Conservation (phyloP, 495 filamentous ascomycete genomes). For the Penicillium waksmanii region DNA sequence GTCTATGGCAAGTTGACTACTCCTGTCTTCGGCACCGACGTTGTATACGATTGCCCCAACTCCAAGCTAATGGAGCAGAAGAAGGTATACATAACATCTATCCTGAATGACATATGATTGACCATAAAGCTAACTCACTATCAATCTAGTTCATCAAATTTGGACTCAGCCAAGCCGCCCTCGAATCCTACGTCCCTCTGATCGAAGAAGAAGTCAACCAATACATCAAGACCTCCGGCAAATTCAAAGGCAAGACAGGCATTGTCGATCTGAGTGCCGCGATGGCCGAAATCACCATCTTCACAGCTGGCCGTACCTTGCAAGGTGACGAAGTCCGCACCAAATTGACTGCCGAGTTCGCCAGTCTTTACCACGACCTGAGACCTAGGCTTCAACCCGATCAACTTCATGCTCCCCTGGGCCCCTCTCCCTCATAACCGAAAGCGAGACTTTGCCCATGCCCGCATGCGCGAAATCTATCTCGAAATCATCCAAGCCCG, state of each 20-base stretch:
- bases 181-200: slow-evolving; percentile 76
- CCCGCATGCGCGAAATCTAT: slow-evolving; percentile 75
- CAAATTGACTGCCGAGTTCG: slow-evolving; percentile 67
- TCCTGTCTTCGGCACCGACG: slow-evolving; percentile 83
- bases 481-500: slow-evolving; percentile 74
- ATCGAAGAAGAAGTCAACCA: slow-evolving; percentile 74
- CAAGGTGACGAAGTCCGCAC: slow-evolving; percentile 81
- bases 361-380: slow-evolving; percentile 79
- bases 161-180: slow-evolving; percentile 75
- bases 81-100: slow-evolving; percentile 43
- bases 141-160: slow-evolving; percentile 79
- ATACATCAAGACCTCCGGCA: slow-evolving; percentile 65
- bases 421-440: slow-evolving; percentile 84
- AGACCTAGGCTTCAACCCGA: slow-evolving; percentile 79
- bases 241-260: slow-evolving; percentile 70
- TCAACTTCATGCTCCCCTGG: slow-evolving; percentile 88
- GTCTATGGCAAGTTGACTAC: slow-evolving; percentile 81
- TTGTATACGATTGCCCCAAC: slow-evolving; percentile 88
- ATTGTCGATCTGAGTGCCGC: slow-evolving; percentile 64
- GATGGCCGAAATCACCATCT: slow-evolving; percentile 86
- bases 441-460: slow-evolving; percentile 74
- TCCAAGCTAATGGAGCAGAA: slow-evolving; percentile 86
- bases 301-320: slow-evolving; percentile 77
- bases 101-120: background rate
- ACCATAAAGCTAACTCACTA: background rate